Base-by-base conservation (phyloP, 148 eudicot genomes). In the Pharnaceum exiguum region DNA sequence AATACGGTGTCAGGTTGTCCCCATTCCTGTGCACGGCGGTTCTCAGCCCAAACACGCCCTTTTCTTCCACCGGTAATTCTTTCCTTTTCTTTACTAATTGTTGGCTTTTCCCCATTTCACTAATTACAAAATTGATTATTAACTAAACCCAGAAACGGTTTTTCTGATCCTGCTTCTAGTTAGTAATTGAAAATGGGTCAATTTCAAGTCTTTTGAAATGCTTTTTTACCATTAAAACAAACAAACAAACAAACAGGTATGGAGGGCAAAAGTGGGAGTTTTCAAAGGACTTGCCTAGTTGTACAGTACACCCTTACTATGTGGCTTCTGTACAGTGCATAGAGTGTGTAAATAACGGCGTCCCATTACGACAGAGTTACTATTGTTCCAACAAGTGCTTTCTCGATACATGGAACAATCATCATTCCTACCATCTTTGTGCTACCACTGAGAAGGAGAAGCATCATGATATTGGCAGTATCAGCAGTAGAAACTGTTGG, bases 391-490 rank as follows among this genome's bases (percentile, higher is more conserved):
- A 83, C 4, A 82, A 75, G 72, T 78, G 86, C 73, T 82, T 78
- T 53, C 74, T 74, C 1, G 83, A 80, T 70, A 82, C 86, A 33
- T 86, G 94, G 94, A 80, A 68, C 48, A 77, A 78, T 23, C 94
- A 82, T 51, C 75, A 66, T 45, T 72, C 57, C 55, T 60, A 77
- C 53, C 93, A 85, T 65, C 74, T 66, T 35, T 69, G 79, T 60
- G 85, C 87, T 42, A 66, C 81, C 62, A 62, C 13, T 1, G 17
- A 19, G 28, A 26, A 68, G 58, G 64, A 77, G 17, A 62, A 63
- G 10, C 75, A 62, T 49, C 79, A 68, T 57, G 80, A 82, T 70
- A 32, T 19, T 54, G 53, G 31, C 72, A 75, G 46, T 60, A 68
- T 33, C 76, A 82, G 56, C 72, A 77, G 43, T 79, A 70, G 51